Conservation (phyloP, 2,329 filamentous ascomycete species). For the Talaromyces pinophilus region DNA sequence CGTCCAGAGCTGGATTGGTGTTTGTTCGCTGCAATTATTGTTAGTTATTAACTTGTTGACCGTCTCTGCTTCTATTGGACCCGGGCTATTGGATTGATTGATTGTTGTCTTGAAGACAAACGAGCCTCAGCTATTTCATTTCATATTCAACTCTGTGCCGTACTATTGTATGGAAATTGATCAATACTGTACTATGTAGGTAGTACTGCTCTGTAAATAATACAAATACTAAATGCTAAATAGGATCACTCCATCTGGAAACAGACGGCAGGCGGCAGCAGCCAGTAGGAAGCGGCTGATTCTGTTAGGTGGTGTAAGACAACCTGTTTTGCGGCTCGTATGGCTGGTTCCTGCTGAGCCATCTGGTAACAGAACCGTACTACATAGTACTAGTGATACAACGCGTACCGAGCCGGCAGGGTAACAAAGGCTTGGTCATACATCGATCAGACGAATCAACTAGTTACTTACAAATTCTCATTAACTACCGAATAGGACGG, state of each 20-base stretch:
- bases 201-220: neutral
- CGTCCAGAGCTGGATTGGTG: neutral
- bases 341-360: slow-evolving; percentile 14
- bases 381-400: neutral
- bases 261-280: slow-evolving; percentile 13
- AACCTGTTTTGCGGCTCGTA: slow-evolving; percentile 22
- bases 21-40: neutral
- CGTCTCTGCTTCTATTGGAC: neutral
- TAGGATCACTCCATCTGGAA: slow-evolving; percentile 5
- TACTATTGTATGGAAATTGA: neutral
- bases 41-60: neutral
- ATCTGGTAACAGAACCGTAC: neutral
- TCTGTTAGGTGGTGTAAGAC: slow-evolving; percentile 8
- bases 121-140: neutral
- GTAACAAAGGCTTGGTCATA: slow-evolving; percentile 5
- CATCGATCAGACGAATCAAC: neutral
- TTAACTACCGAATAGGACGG: neutral
- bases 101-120: neutral
- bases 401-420: slow-evolving; percentile 7
- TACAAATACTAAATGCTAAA: neutral
- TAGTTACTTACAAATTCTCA: neutral
- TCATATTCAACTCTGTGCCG: slow-evolving; percentile 4
- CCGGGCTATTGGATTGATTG: neutral
- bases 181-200: neutral
- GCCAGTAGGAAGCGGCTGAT: slow-evolving; percentile 10